Evolutionary conservation across 352 stramenopile genomes (phyloP).

Genomic region (Pythium utonaiense): DNA sequence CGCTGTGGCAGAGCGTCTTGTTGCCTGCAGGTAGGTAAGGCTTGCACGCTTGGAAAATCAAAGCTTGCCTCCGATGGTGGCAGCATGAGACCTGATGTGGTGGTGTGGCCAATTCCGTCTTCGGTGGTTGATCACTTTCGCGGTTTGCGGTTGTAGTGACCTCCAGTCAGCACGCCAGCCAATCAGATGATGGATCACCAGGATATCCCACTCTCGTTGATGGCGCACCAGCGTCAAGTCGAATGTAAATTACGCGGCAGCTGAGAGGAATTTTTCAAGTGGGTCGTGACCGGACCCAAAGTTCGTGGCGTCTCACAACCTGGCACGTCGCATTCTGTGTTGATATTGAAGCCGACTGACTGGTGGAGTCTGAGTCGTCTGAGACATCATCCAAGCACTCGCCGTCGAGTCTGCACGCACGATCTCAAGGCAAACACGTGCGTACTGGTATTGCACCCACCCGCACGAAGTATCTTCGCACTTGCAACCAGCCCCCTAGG

Average conservation of each 20-base stretch:
- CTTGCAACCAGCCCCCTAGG: too few species aligned
- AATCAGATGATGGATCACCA: not conserved
- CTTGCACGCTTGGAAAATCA: too few species aligned
- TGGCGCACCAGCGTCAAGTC: slow-evolving; percentile 14
- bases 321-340: not conserved
- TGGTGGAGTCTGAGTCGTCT: too few species aligned
- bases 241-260: slow-evolving; percentile 8
- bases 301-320: not conserved
- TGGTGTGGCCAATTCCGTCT: too few species aligned
- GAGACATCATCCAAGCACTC: not conserved
- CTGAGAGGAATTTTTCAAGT: not conserved
- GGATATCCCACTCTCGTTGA: slow-evolving; percentile 10
- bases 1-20: not conserved
- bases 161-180: slow-evolving; percentile 7
- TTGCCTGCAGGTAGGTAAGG: too few species aligned
- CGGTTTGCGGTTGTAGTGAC: not conserved
- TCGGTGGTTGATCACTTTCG: not conserved
- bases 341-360: not conserved
- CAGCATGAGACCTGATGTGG: too few species aligned
- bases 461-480: too few species aligned
- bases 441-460: too few species aligned
- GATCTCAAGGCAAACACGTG: not conserved
- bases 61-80: too few species aligned
- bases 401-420: not conserved
- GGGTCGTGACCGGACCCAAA: not conserved